Conservation (phyloP, 345 rosid genomes). For the Lepidium africanum region DNA sequence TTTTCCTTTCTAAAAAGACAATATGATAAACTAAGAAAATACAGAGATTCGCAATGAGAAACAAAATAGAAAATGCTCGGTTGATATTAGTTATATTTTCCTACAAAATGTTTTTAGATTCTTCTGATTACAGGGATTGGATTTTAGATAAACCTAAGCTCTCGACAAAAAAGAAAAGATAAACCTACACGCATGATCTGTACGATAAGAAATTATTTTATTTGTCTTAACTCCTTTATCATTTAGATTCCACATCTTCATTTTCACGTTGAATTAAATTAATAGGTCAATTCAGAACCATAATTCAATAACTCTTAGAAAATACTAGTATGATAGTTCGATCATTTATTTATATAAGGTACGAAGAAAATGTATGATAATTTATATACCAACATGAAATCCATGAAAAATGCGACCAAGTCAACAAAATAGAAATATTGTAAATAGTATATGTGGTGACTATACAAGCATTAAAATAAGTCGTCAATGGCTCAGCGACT, state of each 20-base stretch:
- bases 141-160: not conserved
- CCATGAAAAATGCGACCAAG: slow-evolving; percentile 5
- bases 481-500: not conserved
- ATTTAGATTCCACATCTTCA: not conserved
- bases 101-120: not conserved
- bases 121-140: not conserved
- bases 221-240: not conserved
- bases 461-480: not conserved
- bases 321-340: no score
- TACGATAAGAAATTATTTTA: not conserved
- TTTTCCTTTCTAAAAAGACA: not conserved
- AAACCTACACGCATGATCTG: not conserved
- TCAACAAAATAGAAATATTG: not conserved
- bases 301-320: no score
- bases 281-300: no score
- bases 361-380: not conserved
- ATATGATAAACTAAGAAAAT: not conserved
- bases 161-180: no score
- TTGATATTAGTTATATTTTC: not conserved
- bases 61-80: not conserved
- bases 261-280: not conserved
- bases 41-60: not conserved
- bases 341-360: not conserved
- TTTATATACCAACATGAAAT: not conserved
- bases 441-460: not conserved